These are phyloP conservation scores for Tulasnella sp. DNA, from an alignment of 768 basidiomycete genomes.

Conservation along the genomic window DNA sequence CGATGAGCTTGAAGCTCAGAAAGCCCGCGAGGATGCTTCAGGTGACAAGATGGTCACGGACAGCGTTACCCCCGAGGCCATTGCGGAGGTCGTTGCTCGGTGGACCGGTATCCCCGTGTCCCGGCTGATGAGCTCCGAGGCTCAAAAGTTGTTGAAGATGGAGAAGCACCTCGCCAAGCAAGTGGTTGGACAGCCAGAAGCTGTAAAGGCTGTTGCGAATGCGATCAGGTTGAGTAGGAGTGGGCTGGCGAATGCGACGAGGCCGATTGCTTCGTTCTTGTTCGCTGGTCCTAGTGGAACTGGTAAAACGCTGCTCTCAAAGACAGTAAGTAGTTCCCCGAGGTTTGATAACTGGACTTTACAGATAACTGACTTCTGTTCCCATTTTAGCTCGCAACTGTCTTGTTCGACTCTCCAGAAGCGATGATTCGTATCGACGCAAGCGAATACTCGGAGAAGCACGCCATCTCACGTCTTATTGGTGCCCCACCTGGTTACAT, in stretches of 20 bases:
- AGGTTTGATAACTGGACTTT: background rate
- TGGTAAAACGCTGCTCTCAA: slow-evolving; percentile 84
- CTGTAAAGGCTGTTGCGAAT: slow-evolving; percentile 88
- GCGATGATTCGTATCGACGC: slow-evolving; percentile 92
- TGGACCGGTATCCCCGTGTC: slow-evolving; percentile 94
- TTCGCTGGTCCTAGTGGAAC: slow-evolving; percentile 91
- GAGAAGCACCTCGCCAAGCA: slow-evolving; percentile 68
- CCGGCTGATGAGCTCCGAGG: slow-evolving; percentile 79
- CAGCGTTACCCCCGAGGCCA: slow-evolving; percentile 79
- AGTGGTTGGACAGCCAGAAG: slow-evolving; percentile 78
- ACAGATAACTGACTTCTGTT: slow-evolving; percentile 16
- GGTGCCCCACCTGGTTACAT: slow-evolving; percentile 58
- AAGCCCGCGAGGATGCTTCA: slow-evolving; percentile 57
- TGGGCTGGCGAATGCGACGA: slow-evolving; percentile 81
- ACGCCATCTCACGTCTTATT: slow-evolving; percentile 67
- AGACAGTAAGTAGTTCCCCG: slow-evolving; percentile 60
- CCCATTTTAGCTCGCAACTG: slow-evolving; percentile 63
- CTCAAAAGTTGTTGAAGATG: slow-evolving; percentile 81
- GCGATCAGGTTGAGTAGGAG: slow-evolving; percentile 89
- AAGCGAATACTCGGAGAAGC: slow-evolving; percentile 86
- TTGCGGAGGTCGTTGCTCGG: slow-evolving; percentile 87
- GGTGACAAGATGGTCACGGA: slow-evolving; percentile 47
- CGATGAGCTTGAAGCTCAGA: slow-evolving; percentile 51
- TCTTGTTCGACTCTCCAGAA: slow-evolving; percentile 86
- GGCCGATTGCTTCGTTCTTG: slow-evolving; percentile 89